Base-by-base conservation (phyloP, 2,329 filamentous ascomycete genomes). In the Cercospora sesami region DNA sequence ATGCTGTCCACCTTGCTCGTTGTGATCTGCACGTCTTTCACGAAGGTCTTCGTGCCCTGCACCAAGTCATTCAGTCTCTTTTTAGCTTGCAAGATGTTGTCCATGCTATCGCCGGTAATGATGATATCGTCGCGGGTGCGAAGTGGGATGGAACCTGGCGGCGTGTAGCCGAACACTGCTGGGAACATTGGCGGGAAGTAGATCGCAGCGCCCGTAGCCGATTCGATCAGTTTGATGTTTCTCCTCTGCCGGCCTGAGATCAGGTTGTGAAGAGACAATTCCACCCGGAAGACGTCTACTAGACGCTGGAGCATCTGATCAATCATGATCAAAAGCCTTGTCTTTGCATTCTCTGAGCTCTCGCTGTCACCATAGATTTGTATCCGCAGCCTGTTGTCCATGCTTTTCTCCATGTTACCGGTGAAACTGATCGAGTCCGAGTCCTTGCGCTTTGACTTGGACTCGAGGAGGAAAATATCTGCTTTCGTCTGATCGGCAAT, bases 221-320 rank as follows among this genome's bases (percentile, higher is more conserved):
- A 96, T 81, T 99, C 95, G 76, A 99, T 97, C 75, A 95, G 84
- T 83, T 98, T 98, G 83, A 99, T 97, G 79, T 97, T 97, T 84
- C 97, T 96, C 74, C 95, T 88, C 74, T 94, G 94, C 60, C 95
- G 91, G 60, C 95, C 95, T 79, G 94, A 97, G 60, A 98, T 89
- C 65, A 97, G 86, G 67, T 93, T 95, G 79, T 99, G 95, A 78
- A 97, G 87, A 28, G 93, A 92, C 60, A 94, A 83, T 74, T 97
- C 94, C 68, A 97, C 85, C 77, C 91, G 91, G 76, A 93, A 89
- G 59, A 86, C 88, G 79, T 97, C 93, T 64, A 95, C 90, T 66
- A 88, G 83, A 72, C 90, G 88, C 65, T 89, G 88, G 69, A 93
- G 89, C 83, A 96, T 88, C 81, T 93, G 92, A 79, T 99, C 95